Conservation (phyloP, 352 stramenopile genomes). For the Globisporangium sylvaticum region DNA sequence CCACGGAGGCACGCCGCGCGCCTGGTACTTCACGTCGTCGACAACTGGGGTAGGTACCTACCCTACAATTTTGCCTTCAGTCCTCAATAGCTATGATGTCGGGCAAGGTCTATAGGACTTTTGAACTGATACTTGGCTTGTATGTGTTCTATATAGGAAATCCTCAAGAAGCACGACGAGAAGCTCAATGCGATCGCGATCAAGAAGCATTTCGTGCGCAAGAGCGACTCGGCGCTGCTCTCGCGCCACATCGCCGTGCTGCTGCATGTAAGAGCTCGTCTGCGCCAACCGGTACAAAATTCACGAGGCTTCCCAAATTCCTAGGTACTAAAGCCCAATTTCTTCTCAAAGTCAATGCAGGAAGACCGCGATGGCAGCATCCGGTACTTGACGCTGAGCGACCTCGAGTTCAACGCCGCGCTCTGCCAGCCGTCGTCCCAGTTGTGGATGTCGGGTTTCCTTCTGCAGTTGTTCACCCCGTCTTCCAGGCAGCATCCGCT, state of each 20-base stretch:
- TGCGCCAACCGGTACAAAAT: neutral
- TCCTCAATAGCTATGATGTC: no score
- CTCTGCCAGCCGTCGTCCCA: conserved; percentile 42
- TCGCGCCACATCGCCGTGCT: conserved; percentile 23
- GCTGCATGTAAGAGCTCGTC: conserved; percentile 21
- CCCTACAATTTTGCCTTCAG: neutral
- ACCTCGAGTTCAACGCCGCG: conserved; percentile 53
- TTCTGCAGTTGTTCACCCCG: conserved; percentile 46
- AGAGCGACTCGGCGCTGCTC: conserved; percentile 18
- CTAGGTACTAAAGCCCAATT: neutral
- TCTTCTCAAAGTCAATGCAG: conserved; percentile 16
- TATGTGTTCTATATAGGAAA: conserved; percentile 26
- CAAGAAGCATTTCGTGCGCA: conserved; percentile 37
- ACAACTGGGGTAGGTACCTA: conserved; percentile 40
- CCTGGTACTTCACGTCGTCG: conserved; percentile 66
- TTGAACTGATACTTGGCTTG: neutral
- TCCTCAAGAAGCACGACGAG: conserved; percentile 39
- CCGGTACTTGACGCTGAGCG: conserved; percentile 36
- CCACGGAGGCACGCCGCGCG: conserved; percentile 27
- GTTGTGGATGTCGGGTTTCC: conserved; percentile 37
- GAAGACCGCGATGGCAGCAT: conserved; percentile 39
- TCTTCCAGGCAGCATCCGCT: conserved; percentile 25
- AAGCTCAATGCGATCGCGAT: conserved; percentile 38
- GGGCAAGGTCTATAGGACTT: no score
- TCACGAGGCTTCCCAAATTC: neutral